Conservation (phyloP, 1,284 basidiomycete species). For the Cutaneotrichosporon arboriforme region DNA sequence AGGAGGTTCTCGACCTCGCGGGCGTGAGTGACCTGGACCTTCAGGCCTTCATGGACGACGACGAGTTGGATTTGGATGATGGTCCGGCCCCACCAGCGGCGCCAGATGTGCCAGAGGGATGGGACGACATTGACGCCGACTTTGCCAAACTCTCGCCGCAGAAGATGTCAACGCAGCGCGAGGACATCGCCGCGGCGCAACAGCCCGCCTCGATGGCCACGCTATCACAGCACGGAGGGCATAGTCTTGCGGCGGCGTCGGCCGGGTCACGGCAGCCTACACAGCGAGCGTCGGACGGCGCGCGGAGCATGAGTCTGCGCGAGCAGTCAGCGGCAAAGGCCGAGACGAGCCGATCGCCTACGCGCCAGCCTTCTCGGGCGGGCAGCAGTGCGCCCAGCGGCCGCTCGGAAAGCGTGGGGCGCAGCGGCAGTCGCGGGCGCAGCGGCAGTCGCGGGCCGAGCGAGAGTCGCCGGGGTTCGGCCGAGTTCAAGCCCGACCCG, state of each 20-base stretch:
- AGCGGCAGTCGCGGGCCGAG: background rate
- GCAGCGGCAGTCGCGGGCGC: too few species aligned
- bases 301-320: background rate
- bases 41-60: conserved; percentile 29
- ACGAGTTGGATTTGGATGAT: conserved; percentile 11
- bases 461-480: background rate
- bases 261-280: background rate
- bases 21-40: conserved; percentile 27
- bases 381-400: background rate
- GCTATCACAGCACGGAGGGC: background rate
- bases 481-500: conserved; percentile 2
- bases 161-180: conserved; percentile 15
- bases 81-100: background rate
- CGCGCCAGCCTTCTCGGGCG: background rate
- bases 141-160: conserved; percentile 6
- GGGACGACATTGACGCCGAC: conserved; percentile 11
- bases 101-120: conserved; percentile 4
- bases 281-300: background rate
- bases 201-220: background rate
- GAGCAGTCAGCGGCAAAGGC: background rate
- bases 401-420: background rate
- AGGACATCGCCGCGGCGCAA: background rate
- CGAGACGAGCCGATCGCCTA: background rate
- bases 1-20: conserved; percentile 26
- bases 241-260: background rate